Conservation (phyloP, 805 yeast species). For the Wickerhamomyces rabaulensis region DNA sequence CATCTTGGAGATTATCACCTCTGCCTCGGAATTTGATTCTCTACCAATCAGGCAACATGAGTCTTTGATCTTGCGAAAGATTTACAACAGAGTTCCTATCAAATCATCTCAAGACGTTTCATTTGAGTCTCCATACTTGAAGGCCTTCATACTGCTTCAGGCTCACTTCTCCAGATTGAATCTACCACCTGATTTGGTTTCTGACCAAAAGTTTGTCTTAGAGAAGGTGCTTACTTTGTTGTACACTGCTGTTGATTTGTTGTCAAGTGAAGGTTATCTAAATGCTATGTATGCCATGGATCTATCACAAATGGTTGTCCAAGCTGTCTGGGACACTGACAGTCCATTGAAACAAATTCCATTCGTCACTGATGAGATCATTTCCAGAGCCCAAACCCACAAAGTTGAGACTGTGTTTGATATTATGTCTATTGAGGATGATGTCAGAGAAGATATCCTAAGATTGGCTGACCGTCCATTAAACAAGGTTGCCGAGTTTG, state of each 20-base stretch:
- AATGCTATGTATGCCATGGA: constrained; percentile 84
- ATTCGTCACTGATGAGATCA: constrained; percentile 43
- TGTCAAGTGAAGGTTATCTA: constrained; percentile 75
- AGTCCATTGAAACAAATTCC: constrained; percentile 82
- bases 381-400: constrained; percentile 48
- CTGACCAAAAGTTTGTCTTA: constrained; percentile 53
- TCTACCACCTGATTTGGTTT: constrained; percentile 55
- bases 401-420: constrained; percentile 74
- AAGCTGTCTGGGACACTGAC: constrained; percentile 80
- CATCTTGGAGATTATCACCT: constrained; percentile 58
- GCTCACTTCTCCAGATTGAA: constrained; percentile 69
- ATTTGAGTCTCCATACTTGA: constrained; percentile 50
- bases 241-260: constrained; percentile 65
- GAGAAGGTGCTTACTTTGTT: constrained; percentile 44
- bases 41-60: constrained; percentile 64
- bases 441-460: constrained; percentile 57
- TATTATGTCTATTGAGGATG: constrained; percentile 70
- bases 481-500: constrained; percentile 75
- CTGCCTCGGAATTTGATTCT: constrained; percentile 69
- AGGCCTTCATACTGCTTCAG: constrained; percentile 72
- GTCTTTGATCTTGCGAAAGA: constrained; percentile 35
- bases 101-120: constrained; percentile 35
- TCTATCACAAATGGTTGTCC: constrained; percentile 80
- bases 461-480: constrained; percentile 47
- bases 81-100: constrained; percentile 61